These are phyloP conservation scores for Penicillium palitans DNA, from an alignment of 2,329 filamentous ascomycete genomes.

Conservation along the genomic window DNA sequence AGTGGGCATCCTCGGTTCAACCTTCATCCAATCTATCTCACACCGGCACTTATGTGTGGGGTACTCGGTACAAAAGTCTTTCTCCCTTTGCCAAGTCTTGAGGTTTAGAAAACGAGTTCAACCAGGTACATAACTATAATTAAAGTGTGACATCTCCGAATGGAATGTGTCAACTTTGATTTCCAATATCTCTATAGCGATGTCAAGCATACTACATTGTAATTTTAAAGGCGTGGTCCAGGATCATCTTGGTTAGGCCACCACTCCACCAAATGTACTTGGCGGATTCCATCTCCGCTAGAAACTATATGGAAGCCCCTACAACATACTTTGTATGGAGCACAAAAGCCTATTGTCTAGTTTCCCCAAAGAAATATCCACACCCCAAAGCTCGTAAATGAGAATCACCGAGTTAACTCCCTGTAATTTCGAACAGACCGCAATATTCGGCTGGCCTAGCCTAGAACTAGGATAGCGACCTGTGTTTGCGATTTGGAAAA, in stretches of 20 bases:
- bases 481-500: neutral
- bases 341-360: neutral
- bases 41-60: conserved; percentile 2
- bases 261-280: neutral
- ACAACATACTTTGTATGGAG: neutral
- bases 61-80: neutral
- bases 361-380: neutral
- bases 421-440: neutral
- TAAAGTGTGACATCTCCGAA: neutral
- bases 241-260: neutral
- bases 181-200: neutral
- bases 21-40: neutral
- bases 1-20: neutral
- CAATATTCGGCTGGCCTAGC: neutral
- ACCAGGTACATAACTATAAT: neutral
- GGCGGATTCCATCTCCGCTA: neutral
- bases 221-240: neutral
- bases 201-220: neutral
- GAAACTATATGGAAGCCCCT: neutral
- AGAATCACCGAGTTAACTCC: neutral
- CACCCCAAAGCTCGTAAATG: neutral
- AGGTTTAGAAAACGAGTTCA: neutral
- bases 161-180: neutral
- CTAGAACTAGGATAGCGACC: neutral
- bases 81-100: neutral